phyloP scores from a whole-genome alignment of 177 flowering plant genomes.

The Vitis hybrid region DNA sequence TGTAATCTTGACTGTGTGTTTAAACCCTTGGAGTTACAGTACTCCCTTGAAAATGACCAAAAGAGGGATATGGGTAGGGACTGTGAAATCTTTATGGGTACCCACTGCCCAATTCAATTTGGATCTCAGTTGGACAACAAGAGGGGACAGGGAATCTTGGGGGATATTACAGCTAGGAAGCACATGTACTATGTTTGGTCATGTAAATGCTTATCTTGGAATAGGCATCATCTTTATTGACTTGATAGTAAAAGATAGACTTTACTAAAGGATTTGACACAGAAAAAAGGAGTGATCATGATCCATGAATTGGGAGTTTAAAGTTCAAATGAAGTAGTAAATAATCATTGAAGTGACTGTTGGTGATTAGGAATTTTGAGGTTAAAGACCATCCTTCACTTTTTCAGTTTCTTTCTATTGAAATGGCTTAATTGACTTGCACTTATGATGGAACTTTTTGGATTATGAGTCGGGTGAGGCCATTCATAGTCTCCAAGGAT shows the following conservation, averaged over 20 bases:
- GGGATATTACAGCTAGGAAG: constrained; percentile 6
- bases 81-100: constrained; percentile 9
- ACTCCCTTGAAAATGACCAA: background rate
- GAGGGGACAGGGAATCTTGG: constrained; percentile 5
- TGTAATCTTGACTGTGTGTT: no score
- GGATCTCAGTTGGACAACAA: constrained; percentile 11
- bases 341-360: background rate
- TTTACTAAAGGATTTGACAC: background rate
- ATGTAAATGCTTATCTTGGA: background rate
- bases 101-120: background rate
- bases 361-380: background rate
- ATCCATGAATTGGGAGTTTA: background rate
- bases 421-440: background rate
- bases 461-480: background rate
- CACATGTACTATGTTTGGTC: background rate
- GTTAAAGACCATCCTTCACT: background rate
- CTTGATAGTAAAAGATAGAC: background rate
- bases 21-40: no score
- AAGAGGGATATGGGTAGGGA: constrained; percentile 6
- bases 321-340: background rate
- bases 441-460: background rate
- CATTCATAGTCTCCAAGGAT: background rate
- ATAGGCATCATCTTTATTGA: background rate
- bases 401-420: background rate
- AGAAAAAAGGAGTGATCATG: background rate